These are phyloP conservation scores for Fonsecaea multimorphosa DNA, from an alignment of 2,329 filamentous ascomycete species.

Conservation along the genomic window DNA sequence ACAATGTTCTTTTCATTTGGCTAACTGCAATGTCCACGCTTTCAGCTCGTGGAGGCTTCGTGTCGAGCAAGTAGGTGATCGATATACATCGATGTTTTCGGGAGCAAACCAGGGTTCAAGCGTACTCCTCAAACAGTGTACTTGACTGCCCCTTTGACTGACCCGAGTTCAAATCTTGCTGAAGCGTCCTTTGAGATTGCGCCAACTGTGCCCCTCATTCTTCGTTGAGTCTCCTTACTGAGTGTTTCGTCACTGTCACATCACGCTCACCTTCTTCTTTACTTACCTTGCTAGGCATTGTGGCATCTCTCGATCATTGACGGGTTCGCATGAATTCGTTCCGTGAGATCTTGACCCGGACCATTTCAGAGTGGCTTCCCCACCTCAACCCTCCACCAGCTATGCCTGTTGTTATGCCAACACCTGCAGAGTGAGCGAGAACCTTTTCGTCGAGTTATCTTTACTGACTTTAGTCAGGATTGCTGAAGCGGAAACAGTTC, in stretches of 20 bases:
- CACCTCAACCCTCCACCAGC: background rate
- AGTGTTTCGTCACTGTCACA: background rate
- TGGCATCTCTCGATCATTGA: background rate
- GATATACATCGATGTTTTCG: background rate
- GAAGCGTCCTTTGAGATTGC: background rate
- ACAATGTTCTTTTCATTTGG: background rate
- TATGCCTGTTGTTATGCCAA: slow-evolving; percentile 4
- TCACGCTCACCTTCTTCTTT: background rate
- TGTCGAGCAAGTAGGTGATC: background rate
- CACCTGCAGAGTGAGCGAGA: slow-evolving; percentile 9
- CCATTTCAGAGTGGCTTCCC: background rate
- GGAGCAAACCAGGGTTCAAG: background rate
- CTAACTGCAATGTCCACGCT: background rate
- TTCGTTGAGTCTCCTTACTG: background rate
- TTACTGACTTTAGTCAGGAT: slow-evolving; percentile 17
- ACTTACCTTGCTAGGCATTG: background rate
- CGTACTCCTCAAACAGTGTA: background rate
- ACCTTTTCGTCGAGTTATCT: background rate
- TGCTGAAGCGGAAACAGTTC: slow-evolving; percentile 5
- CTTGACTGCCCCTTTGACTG: background rate
- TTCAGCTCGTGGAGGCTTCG: background rate
- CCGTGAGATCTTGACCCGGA: background rate
- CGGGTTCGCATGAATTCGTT: background rate
- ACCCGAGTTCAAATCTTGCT: background rate
- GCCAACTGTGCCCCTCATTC: background rate